Evolutionary conservation across 2,329 filamentous ascomycete species (phyloP).

Genomic region (Colletotrichum eleusines): DNA sequence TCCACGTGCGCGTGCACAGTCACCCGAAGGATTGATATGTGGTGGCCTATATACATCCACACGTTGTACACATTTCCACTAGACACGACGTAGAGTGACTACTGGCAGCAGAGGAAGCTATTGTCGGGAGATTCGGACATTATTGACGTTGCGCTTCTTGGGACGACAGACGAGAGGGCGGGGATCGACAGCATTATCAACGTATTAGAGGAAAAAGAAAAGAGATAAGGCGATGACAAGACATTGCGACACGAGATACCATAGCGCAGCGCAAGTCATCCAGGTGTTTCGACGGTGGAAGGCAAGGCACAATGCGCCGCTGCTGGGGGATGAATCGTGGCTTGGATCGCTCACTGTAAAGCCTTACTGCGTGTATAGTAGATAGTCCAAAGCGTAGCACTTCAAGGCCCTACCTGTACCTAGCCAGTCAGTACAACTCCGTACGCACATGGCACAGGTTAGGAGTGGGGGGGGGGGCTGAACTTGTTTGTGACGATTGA

Average conservation of each 20-base stretch:
- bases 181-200: conserved; percentile 20
- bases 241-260: conserved; percentile 21
- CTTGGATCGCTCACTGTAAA: neutral
- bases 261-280: neutral
- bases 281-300: neutral
- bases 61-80: neutral
- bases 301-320: neutral
- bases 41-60: neutral
- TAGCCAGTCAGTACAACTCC: neutral
- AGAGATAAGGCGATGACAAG: conserved; percentile 5
- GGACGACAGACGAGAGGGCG: conserved; percentile 8
- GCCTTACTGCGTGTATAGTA: no score
- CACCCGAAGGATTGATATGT: conserved; percentile 33
- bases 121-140: conserved; percentile 24
- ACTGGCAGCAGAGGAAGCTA: conserved; percentile 28
- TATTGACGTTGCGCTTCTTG: conserved; percentile 8
- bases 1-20: conserved; percentile 30
- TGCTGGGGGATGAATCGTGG: neutral
- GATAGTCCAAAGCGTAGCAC: no score
- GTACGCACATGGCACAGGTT: conserved; percentile 7
- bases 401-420: neutral
- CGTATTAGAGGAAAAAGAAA: conserved; percentile 14
- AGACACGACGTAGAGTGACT: neutral
- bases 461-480: neutral
- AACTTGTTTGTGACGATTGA: neutral